phyloP scores from a whole-genome alignment of 208 protist genomes.

The Trypanosomatidae sp. region DNA sequence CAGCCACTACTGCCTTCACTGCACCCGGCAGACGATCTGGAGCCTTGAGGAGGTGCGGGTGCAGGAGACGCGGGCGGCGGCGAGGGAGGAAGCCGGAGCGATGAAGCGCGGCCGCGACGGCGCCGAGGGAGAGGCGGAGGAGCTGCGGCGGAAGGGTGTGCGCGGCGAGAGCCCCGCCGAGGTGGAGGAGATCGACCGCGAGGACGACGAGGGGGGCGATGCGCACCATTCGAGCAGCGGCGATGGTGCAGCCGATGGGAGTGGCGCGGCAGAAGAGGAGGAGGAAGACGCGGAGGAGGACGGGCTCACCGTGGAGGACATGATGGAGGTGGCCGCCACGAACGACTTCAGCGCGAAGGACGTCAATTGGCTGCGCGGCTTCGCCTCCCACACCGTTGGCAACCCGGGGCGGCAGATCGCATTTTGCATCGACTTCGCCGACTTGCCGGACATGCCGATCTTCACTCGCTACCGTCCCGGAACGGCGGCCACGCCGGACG shows the following conservation, averaged over 20 bases:
- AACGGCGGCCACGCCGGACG: neutral
- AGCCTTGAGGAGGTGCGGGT: conserved; percentile 44
- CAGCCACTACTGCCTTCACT: conserved; percentile 65
- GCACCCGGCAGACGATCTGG: conserved; percentile 72
- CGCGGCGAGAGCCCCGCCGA: neutral
- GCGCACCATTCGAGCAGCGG: neutral
- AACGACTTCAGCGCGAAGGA: conserved; percentile 77
- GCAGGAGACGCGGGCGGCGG: neutral
- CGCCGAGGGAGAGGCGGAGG: neutral
- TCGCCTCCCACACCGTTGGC: conserved; percentile 32
- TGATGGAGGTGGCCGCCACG: conserved; percentile 72
- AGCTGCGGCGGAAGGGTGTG: too few relatives aligned
- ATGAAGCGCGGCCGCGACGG: conserved; percentile 10
- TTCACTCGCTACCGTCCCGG: conserved; percentile 36
- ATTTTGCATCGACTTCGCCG: conserved; percentile 79
- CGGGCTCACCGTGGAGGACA: conserved; percentile 67
- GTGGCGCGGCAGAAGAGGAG: too few relatives aligned
- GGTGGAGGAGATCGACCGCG: conserved; percentile 33
- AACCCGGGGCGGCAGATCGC: conserved; percentile 39
- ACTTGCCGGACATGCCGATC: conserved; percentile 53
- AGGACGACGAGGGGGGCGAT: conserved; percentile 8
- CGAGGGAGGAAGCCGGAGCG: conserved; percentile 2
- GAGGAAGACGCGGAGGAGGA: conserved; percentile 42
- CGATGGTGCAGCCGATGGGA: neutral
- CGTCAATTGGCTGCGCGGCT: conserved; percentile 69